Evolutionary conservation across 371 early-diverging fungal species (phyloP).

Genomic region (Mortierella sp.): DNA sequence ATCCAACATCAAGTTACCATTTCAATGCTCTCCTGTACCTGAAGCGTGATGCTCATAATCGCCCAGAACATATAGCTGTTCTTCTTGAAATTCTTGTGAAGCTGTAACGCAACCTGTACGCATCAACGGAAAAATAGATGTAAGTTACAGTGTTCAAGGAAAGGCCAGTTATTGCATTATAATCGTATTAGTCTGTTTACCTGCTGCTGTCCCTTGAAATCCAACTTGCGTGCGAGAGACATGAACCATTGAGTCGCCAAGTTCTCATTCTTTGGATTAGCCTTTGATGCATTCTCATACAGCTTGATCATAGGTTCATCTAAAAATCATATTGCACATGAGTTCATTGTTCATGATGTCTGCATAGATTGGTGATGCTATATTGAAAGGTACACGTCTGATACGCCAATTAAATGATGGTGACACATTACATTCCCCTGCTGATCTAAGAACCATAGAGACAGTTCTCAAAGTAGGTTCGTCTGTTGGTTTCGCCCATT

Average conservation of each 20-base stretch:
- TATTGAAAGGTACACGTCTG: neutral
- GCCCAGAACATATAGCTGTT: slow-evolving; percentile 91
- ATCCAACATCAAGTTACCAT: neutral
- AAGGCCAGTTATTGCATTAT: neutral
- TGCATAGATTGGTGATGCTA: too few species aligned
- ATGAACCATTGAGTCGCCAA: slow-evolving; percentile 86
- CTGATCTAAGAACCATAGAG: slow-evolving; percentile 74
- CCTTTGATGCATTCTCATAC: slow-evolving; percentile 78
- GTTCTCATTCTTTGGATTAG: slow-evolving; percentile 79
- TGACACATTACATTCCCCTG: slow-evolving; percentile 66
- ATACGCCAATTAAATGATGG: too few species aligned
- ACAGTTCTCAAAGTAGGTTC: slow-evolving; percentile 81
- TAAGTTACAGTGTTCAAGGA: neutral
- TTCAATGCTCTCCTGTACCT: slow-evolving; percentile 57
- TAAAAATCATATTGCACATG: slow-evolving; percentile 19
- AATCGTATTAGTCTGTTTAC: slow-evolving; percentile 34
- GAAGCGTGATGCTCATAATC: slow-evolving; percentile 80
- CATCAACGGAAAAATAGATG: neutral
- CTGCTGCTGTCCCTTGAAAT: slow-evolving; percentile 84
- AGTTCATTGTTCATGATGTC: neutral
- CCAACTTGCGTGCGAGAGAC: slow-evolving; percentile 80
- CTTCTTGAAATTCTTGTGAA: slow-evolving; percentile 84
- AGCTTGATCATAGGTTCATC: slow-evolving; percentile 77
- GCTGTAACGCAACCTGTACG: slow-evolving; percentile 77
- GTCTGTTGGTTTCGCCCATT: slow-evolving; percentile 76